These are phyloP conservation scores for Themeda triandra DNA, from an alignment of 176 grass and related monocot species.

Conservation along the genomic window DNA sequence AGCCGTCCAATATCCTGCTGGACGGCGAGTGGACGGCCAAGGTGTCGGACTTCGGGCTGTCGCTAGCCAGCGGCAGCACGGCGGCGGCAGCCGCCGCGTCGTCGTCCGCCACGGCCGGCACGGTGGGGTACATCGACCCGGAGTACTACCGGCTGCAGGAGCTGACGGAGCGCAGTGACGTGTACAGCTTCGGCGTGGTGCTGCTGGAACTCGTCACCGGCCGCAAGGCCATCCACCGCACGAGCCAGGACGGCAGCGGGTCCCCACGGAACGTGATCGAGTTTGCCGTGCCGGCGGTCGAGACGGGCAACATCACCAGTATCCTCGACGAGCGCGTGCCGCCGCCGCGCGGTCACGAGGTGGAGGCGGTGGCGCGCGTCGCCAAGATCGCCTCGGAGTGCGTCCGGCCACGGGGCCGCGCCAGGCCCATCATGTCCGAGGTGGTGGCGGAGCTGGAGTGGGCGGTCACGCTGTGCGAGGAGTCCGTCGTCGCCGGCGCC, in stretches of 20 bases:
- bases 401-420: constrained; percentile 46
- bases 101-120: constrained; percentile 55
- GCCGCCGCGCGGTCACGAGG: constrained; percentile 35
- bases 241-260: constrained; percentile 45
- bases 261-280: constrained; percentile 71
- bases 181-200: constrained; percentile 97
- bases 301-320: constrained; percentile 5
- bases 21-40: constrained; percentile 88
- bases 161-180: constrained; percentile 81
- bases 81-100: neutral
- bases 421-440: constrained; percentile 65
- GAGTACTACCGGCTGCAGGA: constrained; percentile 89
- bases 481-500: neutral
- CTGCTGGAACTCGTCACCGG: constrained; percentile 87
- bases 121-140: constrained; percentile 94
- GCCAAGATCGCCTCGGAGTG: constrained; percentile 65
- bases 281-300: constrained; percentile 63
- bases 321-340: constrained; percentile 59
- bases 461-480: constrained; percentile 53
- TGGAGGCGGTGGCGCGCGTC: constrained; percentile 52
- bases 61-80: constrained; percentile 33
- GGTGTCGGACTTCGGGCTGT: constrained; percentile 92
- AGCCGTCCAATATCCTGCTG: constrained; percentile 93
- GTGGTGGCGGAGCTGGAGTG: constrained; percentile 77
- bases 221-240: constrained; percentile 67